Evolutionary conservation across 2,329 filamentous ascomycete species (phyloP), one percentile per base, ranked within the genome.

Genomic region (Aspergillus chevalieri): DNA sequence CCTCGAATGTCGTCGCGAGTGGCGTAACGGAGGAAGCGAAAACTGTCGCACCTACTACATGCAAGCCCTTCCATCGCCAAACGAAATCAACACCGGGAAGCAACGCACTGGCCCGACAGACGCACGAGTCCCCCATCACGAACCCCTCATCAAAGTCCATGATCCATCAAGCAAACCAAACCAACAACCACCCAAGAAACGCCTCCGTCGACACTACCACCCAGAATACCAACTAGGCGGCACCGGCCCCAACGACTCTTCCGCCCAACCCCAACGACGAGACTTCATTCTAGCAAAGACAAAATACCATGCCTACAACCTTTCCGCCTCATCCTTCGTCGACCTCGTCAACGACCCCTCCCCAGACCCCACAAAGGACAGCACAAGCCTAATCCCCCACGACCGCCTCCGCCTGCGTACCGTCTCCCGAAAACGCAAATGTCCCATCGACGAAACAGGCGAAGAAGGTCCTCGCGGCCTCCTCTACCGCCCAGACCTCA

Each of bases 1-100:
- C 15, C 67, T 87, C 0, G 87, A 91, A 64, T 79, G 78, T 26
- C 77, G 87, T 12, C 83, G 82, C 24, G 87, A 90, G 64, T 89
- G 84, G 82, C 73, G 69, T 8, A 61, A 74, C 44, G 77, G 76
- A 26, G 72, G 74, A 19, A 83, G 81, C 49, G 77, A 76, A 21
- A 82, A 82, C 50, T 74, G 77, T 38, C 77, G 86, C 22, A 86
- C 80, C 0, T 87, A 84, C 59, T 90, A 90, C 64, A 80, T 73
- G 9, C 66, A 74, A 39, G 64, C 66, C 4, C 62, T 74, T 9
- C 59, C 61, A 4, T 65, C 60, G 12, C 64, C 63, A 3, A 56
- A 58, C 22, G 59, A 66, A 42, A 55, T 59, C 14, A 46, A 47
- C 22, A 49, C 52, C 45, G 57, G 54, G 21, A 54, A 59, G 26